Percentiles rank a stretch among this genome's conserved stretches.
These are phyloP conservation scores for Calvatia gigantea DNA, from an alignment of 768 basidiomycete species.

Conservation along the genomic window DNA sequence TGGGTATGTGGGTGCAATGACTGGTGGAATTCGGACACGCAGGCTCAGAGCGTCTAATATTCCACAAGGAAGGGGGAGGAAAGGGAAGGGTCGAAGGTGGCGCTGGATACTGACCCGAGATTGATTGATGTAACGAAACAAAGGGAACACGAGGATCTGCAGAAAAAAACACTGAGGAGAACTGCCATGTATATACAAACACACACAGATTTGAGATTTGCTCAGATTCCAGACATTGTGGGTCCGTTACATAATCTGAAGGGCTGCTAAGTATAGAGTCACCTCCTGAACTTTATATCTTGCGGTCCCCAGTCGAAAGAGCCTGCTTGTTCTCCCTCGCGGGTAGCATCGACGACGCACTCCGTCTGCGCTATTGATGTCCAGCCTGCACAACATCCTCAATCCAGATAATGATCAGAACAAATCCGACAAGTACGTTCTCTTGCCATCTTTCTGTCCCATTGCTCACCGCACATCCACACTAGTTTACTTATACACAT, in stretches of 20 bases:
- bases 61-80: not conserved
- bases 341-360: constrained; percentile 19
- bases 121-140: constrained; percentile 1
- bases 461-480: constrained; percentile 17
- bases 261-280: constrained; percentile 11
- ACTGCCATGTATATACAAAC: constrained; percentile 11
- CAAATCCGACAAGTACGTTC: constrained; percentile 38
- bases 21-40: not conserved
- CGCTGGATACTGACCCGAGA: not conserved
- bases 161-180: constrained; percentile 3
- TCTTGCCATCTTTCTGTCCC: constrained; percentile 7
- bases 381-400: constrained; percentile 51
- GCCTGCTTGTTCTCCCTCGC: constrained; percentile 17
- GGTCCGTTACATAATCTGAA: constrained; percentile 12
- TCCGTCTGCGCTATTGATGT: constrained; percentile 34
- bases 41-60: not conserved
- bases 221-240: constrained; percentile 13
- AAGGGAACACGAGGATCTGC: constrained; percentile 3
- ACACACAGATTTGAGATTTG: constrained; percentile 8
- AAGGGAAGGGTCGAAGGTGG: not conserved
- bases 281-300: constrained; percentile 8
- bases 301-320: constrained; percentile 6
- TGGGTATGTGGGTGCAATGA: not conserved
- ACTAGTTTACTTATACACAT: constrained; percentile 25
- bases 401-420: constrained; percentile 47